phyloP scores from a whole-genome alignment of 345 rosid species.

The Rhizophora mangle region DNA sequence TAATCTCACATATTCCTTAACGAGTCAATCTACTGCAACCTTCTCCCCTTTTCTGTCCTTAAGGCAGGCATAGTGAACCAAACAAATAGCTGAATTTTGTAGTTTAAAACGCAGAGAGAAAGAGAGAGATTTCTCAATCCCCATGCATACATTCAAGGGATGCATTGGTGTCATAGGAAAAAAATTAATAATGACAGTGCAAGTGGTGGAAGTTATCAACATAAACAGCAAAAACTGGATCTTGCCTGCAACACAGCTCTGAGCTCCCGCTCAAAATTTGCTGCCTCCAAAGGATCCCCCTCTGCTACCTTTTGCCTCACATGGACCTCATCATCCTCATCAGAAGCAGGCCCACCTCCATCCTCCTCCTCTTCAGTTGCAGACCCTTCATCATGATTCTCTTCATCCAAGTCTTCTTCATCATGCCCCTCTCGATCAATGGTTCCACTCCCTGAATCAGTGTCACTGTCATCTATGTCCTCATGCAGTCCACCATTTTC shows the following conservation, averaged over 20 bases:
- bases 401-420: slow-evolving; percentile 78
- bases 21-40: too few species aligned
- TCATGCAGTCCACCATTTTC: slow-evolving; percentile 73
- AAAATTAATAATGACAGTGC: background rate
- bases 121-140: too few species aligned
- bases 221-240: slow-evolving; percentile 7
- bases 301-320: slow-evolving; percentile 79
- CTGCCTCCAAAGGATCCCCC: slow-evolving; percentile 76
- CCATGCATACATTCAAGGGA: background rate
- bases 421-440: slow-evolving; percentile 64
- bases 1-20: too few species aligned
- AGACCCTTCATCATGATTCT: slow-evolving; percentile 61
- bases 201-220: background rate
- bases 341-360: slow-evolving; percentile 67
- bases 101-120: too few species aligned
- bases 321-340: slow-evolving; percentile 82
- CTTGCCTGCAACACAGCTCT: slow-evolving; percentile 90
- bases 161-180: background rate
- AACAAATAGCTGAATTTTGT: too few species aligned
- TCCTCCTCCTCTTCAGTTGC: slow-evolving; percentile 64
- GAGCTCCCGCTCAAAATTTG: slow-evolving; percentile 81
- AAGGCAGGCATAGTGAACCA: too few species aligned
- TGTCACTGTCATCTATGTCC: slow-evolving; percentile 58
- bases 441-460: slow-evolving; percentile 82
- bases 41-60: too few species aligned